Evolutionary conservation across 1,284 basidiomycete species (phyloP), one percentile per base, ranked within the genome.

Genomic region (Austropuccinia psidii): DNA sequence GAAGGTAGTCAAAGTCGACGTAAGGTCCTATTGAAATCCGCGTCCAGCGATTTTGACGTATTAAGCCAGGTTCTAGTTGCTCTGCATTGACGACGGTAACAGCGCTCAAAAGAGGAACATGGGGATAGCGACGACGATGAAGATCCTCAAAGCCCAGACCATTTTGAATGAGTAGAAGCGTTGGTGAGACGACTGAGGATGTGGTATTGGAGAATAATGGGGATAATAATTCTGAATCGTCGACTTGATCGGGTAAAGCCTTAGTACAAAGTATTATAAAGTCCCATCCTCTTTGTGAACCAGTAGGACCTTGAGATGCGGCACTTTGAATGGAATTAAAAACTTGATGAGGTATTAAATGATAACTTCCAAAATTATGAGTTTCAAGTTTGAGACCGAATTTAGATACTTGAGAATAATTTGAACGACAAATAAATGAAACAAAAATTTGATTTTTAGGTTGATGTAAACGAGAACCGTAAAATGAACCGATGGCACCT

Each of bases 401-500:
- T 17, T 61, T 49, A 24, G 79, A 77, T 65, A 83, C 81, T 11
- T 80, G 77, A 4, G 77, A 66, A 76, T 83, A 83, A 78, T 83
- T 83, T 21, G 82, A 83, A 2, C 83, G 81, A 67, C 82, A 83
- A 4, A 82, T 80, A 17, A 83, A 79, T 11, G 81, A 81, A 17
- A 83, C 82, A 7, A 77, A 75, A 29, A 82, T 78, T 4, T 64
- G 39, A 7, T 49, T 50, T 15, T 74, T 31, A 27, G 74, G 73
- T 39, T 62, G 75, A 62, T 81, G 80, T 21, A 81, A 74, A n/a
- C 81, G 76, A n/a, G 81, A 81, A 33, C 80, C 82, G 75, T 83
- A 83, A 75, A 83, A 83, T 61, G 80, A 80, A 45, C 83, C 83
- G 24, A 83, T 81, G 6, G 83, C 83, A 9, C 83, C 83, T 3